A percentile compares a stretch with the other conserved stretches of the same genome.
These are phyloP conservation scores for Lomentospora prolificans DNA, from an alignment of 2,329 filamentous ascomycete genomes.

Conservation along the genomic window DNA sequence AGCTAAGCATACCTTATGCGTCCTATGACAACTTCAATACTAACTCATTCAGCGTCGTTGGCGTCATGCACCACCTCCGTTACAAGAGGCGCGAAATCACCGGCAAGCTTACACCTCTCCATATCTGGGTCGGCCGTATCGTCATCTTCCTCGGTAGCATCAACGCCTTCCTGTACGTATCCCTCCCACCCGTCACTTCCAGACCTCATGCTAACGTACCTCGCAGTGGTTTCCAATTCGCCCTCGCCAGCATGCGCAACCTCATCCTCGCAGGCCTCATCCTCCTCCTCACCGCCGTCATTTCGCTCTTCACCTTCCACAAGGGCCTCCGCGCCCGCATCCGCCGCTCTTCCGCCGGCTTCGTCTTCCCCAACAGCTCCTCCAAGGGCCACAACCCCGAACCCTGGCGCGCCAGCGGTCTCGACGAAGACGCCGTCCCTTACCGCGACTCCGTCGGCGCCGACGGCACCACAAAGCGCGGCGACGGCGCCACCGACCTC, in stretches of 20 bases:
- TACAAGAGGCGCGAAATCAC: conserved; percentile 38
- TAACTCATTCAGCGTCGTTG: conserved; percentile 25
- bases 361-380: conserved; percentile 30
- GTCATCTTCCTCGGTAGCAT: conserved; percentile 42
- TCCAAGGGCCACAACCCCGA: not conserved
- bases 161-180: conserved; percentile 46
- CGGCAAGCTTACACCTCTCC: conserved; percentile 41
- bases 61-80: conserved; percentile 44
- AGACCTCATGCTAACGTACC: not conserved
- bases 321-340: conserved; percentile 50
- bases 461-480: not conserved
- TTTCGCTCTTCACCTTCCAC: conserved; percentile 31
- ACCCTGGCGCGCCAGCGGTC: not conserved
- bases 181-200: not conserved
- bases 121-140: conserved; percentile 47
- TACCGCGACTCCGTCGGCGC: not conserved
- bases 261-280: conserved; percentile 38
- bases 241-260: conserved; percentile 35
- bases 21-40: not conserved
- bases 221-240: conserved; percentile 47
- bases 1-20: not conserved
- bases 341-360: conserved; percentile 34
- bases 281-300: conserved; percentile 30
- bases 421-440: not conserved
- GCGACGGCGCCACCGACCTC: not conserved